Percentiles rank a stretch among this genome's conserved stretches.
Conservation (phyloP, 441 rosid species). For the Syzygium malaccense region DNA sequence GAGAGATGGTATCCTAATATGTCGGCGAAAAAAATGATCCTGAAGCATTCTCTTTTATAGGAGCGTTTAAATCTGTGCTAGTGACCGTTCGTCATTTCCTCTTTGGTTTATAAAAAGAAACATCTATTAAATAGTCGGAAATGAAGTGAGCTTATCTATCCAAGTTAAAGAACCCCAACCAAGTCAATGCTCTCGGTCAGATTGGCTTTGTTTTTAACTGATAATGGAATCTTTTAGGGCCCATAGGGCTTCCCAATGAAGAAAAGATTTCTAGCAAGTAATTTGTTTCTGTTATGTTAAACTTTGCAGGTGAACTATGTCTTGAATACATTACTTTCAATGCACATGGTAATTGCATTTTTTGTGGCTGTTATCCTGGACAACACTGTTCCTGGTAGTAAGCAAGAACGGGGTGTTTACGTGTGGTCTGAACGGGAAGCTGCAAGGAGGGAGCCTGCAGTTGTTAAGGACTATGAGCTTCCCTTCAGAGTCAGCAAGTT, state of each 20-base stretch:
- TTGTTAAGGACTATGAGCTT: slow-evolving; percentile 76
- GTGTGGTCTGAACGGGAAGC: slow-evolving; percentile 82
- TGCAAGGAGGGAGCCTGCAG: slow-evolving; percentile 75
- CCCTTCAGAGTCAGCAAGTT: slow-evolving; percentile 78
- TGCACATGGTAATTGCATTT: slow-evolving; percentile 85
- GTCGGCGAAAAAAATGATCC: neutral
- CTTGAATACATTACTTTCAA: slow-evolving; percentile 68
- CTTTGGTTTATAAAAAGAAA: neutral
- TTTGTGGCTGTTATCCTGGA: slow-evolving; percentile 83
- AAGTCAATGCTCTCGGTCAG: neutral
- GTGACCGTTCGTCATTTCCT: neutral
- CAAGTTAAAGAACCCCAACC: neutral
- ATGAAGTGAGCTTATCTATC: neutral
- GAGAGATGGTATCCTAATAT: neutral
- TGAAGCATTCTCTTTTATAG: neutral
- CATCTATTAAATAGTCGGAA: neutral
- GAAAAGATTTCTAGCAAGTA: neutral
- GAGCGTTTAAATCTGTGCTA: neutral
- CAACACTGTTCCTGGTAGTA: slow-evolving; percentile 90
- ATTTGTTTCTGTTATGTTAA: neutral
- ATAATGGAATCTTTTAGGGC: neutral
- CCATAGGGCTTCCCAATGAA: neutral
- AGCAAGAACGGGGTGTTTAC: slow-evolving; percentile 90
- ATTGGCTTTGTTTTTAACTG: neutral
- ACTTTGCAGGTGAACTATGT: slow-evolving; percentile 79